Conservation (phyloP, 371 early-diverging fungal species). For the Mortierella sp. region DNA sequence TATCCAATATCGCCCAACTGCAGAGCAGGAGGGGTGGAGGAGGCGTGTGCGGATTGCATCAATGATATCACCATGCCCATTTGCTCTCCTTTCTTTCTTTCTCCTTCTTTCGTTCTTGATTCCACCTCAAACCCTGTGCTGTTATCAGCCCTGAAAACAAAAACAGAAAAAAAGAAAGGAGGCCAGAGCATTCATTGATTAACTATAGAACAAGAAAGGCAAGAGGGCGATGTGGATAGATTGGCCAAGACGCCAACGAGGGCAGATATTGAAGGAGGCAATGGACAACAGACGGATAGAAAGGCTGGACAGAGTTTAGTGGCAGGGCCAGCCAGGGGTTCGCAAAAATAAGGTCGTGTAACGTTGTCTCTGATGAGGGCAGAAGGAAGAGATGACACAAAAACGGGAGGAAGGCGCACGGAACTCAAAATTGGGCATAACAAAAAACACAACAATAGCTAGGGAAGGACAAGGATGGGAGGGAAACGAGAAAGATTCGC, state of each 20-base stretch:
- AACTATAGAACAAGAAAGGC: background rate
- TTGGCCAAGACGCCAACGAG: background rate
- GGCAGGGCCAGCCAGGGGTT: background rate
- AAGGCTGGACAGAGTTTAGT: background rate
- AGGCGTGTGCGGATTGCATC: too few species aligned
- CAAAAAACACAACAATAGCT: background rate
- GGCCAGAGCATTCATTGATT: too few species aligned
- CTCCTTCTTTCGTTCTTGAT: too few species aligned
- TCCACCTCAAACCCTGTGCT: too few species aligned
- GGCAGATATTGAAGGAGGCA: background rate
- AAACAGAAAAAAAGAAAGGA: too few species aligned
- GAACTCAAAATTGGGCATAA: slow-evolving; percentile 9
- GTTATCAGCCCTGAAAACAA: too few species aligned
- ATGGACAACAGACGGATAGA: background rate
- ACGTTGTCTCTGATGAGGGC: slow-evolving; percentile 13
- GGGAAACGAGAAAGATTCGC: background rate
- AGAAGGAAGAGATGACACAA: slow-evolving; percentile 15
- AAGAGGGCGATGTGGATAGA: background rate
- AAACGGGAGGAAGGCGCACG: slow-evolving; percentile 25
- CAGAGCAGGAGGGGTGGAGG: too few species aligned
- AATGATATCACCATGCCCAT: too few species aligned
- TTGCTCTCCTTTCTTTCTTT: too few species aligned
- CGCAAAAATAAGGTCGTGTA: slow-evolving; percentile 5
- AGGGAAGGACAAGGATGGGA: too few species aligned
- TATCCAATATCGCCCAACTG: too few species aligned